Conservation (phyloP, 2,329 filamentous ascomycete species). For the Alternaria sp. region DNA sequence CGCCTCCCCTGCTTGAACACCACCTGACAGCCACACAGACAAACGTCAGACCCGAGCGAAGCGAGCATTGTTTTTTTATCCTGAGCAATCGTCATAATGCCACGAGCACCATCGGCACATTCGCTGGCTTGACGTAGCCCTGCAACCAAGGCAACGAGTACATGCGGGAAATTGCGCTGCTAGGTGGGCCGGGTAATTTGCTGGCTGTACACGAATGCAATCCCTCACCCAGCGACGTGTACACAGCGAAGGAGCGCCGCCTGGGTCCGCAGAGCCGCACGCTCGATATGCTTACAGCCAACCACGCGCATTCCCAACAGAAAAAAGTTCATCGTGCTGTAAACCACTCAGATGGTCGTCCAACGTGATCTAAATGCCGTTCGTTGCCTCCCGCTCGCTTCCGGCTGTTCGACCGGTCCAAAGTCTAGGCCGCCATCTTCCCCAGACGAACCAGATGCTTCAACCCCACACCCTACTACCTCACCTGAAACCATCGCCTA, state of each 20-base stretch:
- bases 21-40: slow-evolving; percentile 6
- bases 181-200: slow-evolving; percentile 11
- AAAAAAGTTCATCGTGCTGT: slow-evolving; percentile 7
- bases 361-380: slow-evolving; percentile 5
- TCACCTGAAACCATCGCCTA: slow-evolving; percentile 15
- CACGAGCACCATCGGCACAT: not conserved
- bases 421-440: slow-evolving; percentile 13
- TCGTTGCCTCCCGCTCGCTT: slow-evolving; percentile 16
- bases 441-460: slow-evolving; percentile 21
- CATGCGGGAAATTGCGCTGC: slow-evolving; percentile 10
- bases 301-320: slow-evolving; percentile 17
- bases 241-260: slow-evolving; percentile 2
- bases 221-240: not conserved
- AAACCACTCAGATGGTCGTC: slow-evolving; percentile 9
- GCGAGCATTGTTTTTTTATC: slow-evolving; percentile 3
- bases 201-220: not conserved
- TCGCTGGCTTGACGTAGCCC: slow-evolving; percentile 12
- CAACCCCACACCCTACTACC: slow-evolving; percentile 14
- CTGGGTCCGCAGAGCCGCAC: slow-evolving; percentile 18
- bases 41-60: slow-evolving; percentile 9
- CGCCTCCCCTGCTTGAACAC: slow-evolving; percentile 11
- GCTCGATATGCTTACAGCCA: slow-evolving; percentile 5
- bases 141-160: slow-evolving; percentile 1
- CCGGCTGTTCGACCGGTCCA: slow-evolving; percentile 1
- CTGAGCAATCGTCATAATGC: slow-evolving; percentile 4